Conservation (phyloP, 176 grass and related monocot genomes). For the Cenchrus purpureus region DNA sequence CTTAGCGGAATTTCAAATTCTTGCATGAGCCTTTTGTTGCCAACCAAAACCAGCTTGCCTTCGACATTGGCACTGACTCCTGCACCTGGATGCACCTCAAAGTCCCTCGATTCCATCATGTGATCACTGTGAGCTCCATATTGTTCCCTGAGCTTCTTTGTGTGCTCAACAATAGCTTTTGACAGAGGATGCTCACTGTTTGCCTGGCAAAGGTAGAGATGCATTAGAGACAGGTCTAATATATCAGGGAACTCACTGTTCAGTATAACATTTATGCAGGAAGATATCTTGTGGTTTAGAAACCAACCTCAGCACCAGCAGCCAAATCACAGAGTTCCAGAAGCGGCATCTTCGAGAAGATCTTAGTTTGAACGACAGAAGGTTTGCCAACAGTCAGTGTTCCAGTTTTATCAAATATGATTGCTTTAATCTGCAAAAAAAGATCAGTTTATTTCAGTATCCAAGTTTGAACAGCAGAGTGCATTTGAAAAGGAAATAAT, state of each 20-base stretch:
- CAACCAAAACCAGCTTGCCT: slow-evolving; percentile 77
- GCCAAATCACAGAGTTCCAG: slow-evolving; percentile 83
- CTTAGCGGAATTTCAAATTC: slow-evolving; percentile 61
- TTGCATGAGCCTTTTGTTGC: slow-evolving; percentile 93
- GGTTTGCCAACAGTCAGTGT: slow-evolving; percentile 91
- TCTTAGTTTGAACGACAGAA: slow-evolving; percentile 85
- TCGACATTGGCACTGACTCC: slow-evolving; percentile 80
- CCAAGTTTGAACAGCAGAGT: background rate
- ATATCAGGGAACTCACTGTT: background rate
- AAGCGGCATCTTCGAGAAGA: slow-evolving; percentile 77
- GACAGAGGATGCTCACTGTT: slow-evolving; percentile 98
- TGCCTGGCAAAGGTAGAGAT: slow-evolving; percentile 45
- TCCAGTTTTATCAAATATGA: slow-evolving; percentile 99
- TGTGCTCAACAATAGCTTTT: slow-evolving; percentile 83
- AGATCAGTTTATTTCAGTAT: slow-evolving; percentile 14
- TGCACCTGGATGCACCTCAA: slow-evolving; percentile 86
- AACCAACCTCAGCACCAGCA: slow-evolving; percentile 86
- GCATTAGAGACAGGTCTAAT: slow-evolving; percentile 14
- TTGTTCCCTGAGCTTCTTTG: slow-evolving; percentile 77
- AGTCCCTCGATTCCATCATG: slow-evolving; percentile 72
- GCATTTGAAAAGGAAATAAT: slow-evolving; percentile 22
- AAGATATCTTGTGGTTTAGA: background rate
- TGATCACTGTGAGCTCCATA: slow-evolving; percentile 69
- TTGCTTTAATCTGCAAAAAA: slow-evolving; percentile 71
- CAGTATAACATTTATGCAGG: slow-evolving; percentile 1